Evolutionary conservation across 2,329 filamentous ascomycete species (phyloP).

Genomic region (Pyrenochaeta sp.): DNA sequence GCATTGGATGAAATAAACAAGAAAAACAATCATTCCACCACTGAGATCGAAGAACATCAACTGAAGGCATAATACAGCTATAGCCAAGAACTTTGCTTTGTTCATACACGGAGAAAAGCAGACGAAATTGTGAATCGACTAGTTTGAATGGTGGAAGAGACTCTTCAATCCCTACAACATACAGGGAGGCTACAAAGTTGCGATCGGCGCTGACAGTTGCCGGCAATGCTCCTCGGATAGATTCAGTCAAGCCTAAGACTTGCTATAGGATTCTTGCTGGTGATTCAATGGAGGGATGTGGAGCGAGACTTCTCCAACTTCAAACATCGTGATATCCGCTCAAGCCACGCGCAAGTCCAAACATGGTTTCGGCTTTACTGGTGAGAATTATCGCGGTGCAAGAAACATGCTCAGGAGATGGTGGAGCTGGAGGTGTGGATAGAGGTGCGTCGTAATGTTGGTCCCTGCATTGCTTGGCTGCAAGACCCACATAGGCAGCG

Average conservation of each 20-base stretch:
- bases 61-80: neutral
- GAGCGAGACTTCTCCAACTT: too few species aligned
- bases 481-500: neutral
- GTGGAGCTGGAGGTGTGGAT: constrained; percentile 5
- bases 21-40: neutral
- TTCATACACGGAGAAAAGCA: neutral
- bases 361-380: constrained; percentile 8
- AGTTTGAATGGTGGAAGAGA: constrained; percentile 16
- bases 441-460: constrained; percentile 2
- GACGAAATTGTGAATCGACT: too few species aligned
- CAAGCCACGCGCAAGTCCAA: constrained; percentile 1
- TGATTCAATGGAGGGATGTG: too few species aligned
- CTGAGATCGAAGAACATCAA: neutral
- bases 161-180: constrained; percentile 2
- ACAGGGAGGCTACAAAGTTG: constrained; percentile 6
- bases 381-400: constrained; percentile 4
- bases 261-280: too few species aligned
- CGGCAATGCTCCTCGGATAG: too few species aligned
- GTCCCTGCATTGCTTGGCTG: constrained; percentile 8
- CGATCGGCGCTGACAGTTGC: constrained; percentile 10
- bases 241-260: too few species aligned
- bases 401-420: constrained; percentile 14
- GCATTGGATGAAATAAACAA: neutral
- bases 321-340: neutral
- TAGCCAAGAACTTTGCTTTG: neutral